A percentile compares a stretch with the other conserved stretches of the same genome.
phyloP scores from a whole-genome alignment of 768 basidiomycete species.

The Pulveroboletus sp. region DNA sequence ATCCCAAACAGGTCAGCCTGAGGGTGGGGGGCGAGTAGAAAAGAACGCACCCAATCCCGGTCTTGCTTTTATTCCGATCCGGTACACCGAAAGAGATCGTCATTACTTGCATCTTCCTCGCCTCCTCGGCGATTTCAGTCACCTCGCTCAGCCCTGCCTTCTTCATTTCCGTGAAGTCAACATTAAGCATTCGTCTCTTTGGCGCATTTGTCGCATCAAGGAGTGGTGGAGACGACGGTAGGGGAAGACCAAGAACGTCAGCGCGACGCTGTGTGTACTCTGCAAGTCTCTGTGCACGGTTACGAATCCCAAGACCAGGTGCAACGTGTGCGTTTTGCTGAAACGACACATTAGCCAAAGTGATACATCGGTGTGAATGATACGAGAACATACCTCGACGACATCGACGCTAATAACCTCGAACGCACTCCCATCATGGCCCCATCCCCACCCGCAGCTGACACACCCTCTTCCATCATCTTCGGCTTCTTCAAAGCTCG shows the following conservation, averaged over 20 bases:
- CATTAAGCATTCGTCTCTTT: slow-evolving; percentile 24
- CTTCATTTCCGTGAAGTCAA: slow-evolving; percentile 21
- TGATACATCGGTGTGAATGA: background rate
- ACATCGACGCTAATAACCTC: slow-evolving; percentile 65
- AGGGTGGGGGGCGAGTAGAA: background rate
- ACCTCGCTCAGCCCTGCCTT: slow-evolving; percentile 21
- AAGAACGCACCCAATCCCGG: slow-evolving; percentile 42
- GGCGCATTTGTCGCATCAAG: slow-evolving; percentile 33
- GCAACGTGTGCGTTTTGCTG: slow-evolving; percentile 52
- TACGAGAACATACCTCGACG: slow-evolving; percentile 47
- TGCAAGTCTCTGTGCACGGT: slow-evolving; percentile 58
- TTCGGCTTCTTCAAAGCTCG: slow-evolving; percentile 34
- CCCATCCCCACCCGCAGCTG: slow-evolving; percentile 75
- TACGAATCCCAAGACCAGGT: slow-evolving; percentile 52
- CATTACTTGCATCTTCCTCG: slow-evolving; percentile 38
- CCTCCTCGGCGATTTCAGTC: slow-evolving; percentile 33
- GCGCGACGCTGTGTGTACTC: slow-evolving; percentile 63
- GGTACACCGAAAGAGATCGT: slow-evolving; percentile 47
- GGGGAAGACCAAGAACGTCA: slow-evolving; percentile 35
- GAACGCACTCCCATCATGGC: slow-evolving; percentile 72
- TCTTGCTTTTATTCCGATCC: slow-evolving; percentile 27
- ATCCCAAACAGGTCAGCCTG: background rate
- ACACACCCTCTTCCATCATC: slow-evolving; percentile 58
- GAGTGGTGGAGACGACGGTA: slow-evolving; percentile 26
- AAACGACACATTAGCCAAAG: slow-evolving; percentile 2